phyloP scores from a whole-genome alignment of 2,329 filamentous ascomycete genomes.

The Venturia aucupariae region DNA sequence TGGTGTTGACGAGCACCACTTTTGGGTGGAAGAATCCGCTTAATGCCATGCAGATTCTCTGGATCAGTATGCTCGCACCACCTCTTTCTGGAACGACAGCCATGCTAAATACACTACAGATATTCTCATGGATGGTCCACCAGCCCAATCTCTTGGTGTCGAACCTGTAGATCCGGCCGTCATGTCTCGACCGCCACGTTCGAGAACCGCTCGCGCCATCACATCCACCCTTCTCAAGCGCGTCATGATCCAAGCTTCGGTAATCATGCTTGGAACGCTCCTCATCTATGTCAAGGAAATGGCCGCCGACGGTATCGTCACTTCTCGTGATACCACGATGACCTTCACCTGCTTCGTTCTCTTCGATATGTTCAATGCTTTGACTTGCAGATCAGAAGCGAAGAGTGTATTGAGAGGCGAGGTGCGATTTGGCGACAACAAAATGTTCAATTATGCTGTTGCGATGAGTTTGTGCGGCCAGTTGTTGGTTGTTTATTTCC shows the following conservation, averaged over 20 bases:
- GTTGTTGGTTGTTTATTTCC: conserved; percentile 85
- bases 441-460: conserved; percentile 95
- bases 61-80: conserved; percentile 71
- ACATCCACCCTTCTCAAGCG: conserved; percentile 72
- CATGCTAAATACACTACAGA: conserved; percentile 46
- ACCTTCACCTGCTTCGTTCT: conserved; percentile 98
- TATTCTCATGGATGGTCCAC: conserved; percentile 98
- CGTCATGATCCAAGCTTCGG: conserved; percentile 74
- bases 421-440: conserved; percentile 71
- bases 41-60: conserved; percentile 99
- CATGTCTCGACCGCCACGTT: conserved; percentile 82
- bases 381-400: conserved; percentile 82
- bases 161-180: conserved; percentile 91
- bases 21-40: conserved; percentile 90
- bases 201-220: conserved; percentile 82
- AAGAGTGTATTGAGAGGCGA: conserved; percentile 87
- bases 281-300: conserved; percentile 88
- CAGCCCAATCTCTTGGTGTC: conserved; percentile 91
- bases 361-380: conserved; percentile 99
- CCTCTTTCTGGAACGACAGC: conserved; percentile 15
- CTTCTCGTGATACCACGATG: conserved; percentile 94
- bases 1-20: conserved; percentile 87
- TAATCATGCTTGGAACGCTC: conserved; percentile 91
- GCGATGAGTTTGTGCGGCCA: conserved; percentile 77
- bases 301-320: conserved; percentile 71